Base-by-base conservation (phyloP, 2,329 filamentous ascomycete genomes). In the Colletotrichum kahawae region DNA sequence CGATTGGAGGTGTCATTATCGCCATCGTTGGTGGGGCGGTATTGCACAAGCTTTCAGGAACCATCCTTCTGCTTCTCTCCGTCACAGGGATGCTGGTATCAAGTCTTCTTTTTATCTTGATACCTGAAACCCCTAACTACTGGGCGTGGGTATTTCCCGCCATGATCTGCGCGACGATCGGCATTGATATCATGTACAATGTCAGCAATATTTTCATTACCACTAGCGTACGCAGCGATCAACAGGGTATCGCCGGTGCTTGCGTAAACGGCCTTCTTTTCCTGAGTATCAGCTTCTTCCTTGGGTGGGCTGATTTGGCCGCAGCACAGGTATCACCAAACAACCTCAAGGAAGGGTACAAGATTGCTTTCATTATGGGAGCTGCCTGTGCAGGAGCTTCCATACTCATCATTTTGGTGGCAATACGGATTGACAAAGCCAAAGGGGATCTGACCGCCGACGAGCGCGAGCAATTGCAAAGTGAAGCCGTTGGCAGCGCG, bases 191-290 rank as follows among this genome's bases (percentile, higher is more conserved):
- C 68, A 91, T 91, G 5, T 95, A 93, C 84, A 95, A 93, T 80
- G 89, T 95, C 1, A 90, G 92, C 18, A 95, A 93, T 78, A 90
- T 96, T 73, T 95, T 94, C 83, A 93, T 95, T 80, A 95, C 93
- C 0, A 95, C 93, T 0, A 90, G 89, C 13, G 86, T 95, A 77
- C 93, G 93, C 0, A 86, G 87, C 5, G 87, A 90, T 9, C 88
- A 92, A 65, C 94, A 96, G 80, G 93, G 93, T 0, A 86, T 95
- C 0, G 94, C 93, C 0, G 93, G 93, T 2, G 93, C 91, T 0
- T 82, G 95, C 57, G 92, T 94, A 79, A 95, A 94, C 83, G 91
- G 90, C 62, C 83, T 95, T 2, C 81, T 95, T 31, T 93, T 94
- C 79, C 86, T 96, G 8, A 92, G 93, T 7, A 93, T 95, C 79